Base-by-base conservation (phyloP, 306 rosid genomes). In the Glycine tomentella region DNA sequence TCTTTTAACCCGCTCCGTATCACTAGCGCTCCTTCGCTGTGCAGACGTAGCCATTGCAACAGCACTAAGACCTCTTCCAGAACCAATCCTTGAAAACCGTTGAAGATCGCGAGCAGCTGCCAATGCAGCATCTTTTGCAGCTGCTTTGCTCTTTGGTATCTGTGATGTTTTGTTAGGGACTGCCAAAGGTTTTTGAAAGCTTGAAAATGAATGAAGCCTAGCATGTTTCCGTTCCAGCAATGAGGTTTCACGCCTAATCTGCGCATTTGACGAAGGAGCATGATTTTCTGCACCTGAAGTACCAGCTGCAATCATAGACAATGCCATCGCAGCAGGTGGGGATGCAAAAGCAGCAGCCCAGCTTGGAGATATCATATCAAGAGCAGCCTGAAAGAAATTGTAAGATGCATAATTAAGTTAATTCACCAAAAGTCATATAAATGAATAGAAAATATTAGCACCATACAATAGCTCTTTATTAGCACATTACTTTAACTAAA, bases 301-400 rank as follows among this genome's bases (percentile, higher is more conserved):
- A 80, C 99, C 99, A 71, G 99, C 99, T 67, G 98, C 99, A 77
- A 93, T 88, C 99, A 95, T 95, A 81, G 99, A 97, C 88, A 95
- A 90, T 81, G 99, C 99, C 99, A 95, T 89, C 59, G 99, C 92
- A 69, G 99, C 90, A 77, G 99, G 99, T 57, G 99, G 99, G 20
- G 99, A 93, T 77, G 99, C 97, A 88, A 95, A 95, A 75, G 98
- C 98, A 82, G 97, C 99, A 85, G 99, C 99, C 99, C 99, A 95
- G 81, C 90, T 84, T 65, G 98, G 97, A 85, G 99, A 82, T 75
- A 93, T 87, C 99, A 95, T 85, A 61, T 93, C 92, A 46, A 89
- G 92, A 85, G 98, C 91, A 81, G 97, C 97, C 99, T 95, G 83
- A 88, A 87, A 89, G 68, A 81, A 71, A 84, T 56, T 1, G 67